These are phyloP conservation scores for Parvularia atlantis DNA, from an alignment of 78 protist genomes.

Conservation along the genomic window DNA sequence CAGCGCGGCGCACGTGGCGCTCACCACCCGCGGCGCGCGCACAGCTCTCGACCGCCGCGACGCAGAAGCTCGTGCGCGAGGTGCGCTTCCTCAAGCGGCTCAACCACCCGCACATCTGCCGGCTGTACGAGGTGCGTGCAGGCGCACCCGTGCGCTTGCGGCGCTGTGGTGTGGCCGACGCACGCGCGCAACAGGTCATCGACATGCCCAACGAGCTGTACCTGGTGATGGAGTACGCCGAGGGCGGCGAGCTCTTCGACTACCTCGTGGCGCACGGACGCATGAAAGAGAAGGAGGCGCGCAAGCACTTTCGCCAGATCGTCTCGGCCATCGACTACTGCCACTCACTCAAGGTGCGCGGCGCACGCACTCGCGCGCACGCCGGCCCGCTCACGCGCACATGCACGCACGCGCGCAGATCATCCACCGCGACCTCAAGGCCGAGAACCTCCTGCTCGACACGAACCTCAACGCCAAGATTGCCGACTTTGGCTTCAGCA, in stretches of 20 bases:
- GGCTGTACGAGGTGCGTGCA: constrained; percentile 2
- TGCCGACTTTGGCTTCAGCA: constrained; percentile 79
- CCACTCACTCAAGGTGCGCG: not conserved
- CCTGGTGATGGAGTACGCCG: constrained; percentile 69
- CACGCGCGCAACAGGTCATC: constrained; percentile 2
- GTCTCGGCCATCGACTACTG: constrained; percentile 17
- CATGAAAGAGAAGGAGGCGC: constrained; percentile 25
- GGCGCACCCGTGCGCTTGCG: not conserved
- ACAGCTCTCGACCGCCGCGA: no score
- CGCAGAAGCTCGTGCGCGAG: constrained; percentile 3
- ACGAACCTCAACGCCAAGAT: constrained; percentile 66
- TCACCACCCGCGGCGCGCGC: no score
- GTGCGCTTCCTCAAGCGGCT: not conserved
- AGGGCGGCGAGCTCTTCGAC: constrained; percentile 60
- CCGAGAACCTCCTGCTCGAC: constrained; percentile 83
- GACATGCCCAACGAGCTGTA: constrained; percentile 35
- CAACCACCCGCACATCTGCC: constrained; percentile 13
- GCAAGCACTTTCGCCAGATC: constrained; percentile 16
- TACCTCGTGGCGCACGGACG: constrained; percentile 28
- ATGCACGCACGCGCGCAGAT: not conserved
- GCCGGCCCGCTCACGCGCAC: constrained; percentile 18
- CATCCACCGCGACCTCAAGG: constrained; percentile 49
- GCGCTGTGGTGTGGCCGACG: not conserved
- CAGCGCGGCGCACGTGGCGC: no score
- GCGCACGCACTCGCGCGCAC: constrained; percentile 50